Evolutionary conservation across 495 filamentous ascomycete species (phyloP), one percentile per base, ranked within the genome.

Genomic region (Penicillium tannophilum): DNA sequence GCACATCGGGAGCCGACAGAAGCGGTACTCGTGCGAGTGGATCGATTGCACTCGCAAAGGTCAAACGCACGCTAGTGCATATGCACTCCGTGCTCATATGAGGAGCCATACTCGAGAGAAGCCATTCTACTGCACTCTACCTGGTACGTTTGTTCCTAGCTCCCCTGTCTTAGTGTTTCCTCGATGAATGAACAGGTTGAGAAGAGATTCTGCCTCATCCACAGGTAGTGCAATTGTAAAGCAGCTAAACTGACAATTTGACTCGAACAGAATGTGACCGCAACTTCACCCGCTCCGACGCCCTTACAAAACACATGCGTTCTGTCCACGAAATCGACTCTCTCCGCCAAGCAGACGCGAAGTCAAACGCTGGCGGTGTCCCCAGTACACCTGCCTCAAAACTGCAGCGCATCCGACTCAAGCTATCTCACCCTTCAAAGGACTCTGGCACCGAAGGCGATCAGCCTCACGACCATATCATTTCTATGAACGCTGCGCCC

Each of bases 281-380:
- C 65, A 91, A 92, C 54, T 98, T 98, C 68, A 98, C 94, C 9
- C 87, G 94, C 56, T 98, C 94, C 30, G 94, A 98, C 70, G 94
- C 94, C 20, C 86, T 98, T 0, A 92, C 94, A 6, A 98, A 98
- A 70, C 94, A 98, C 71, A 97, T 97, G 91, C 89, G 94, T 69
- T 98, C 94, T 31, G 94, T 98, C 30, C 94, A 98, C 75, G 95
- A 98, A 73, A 97, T 92, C 39, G 95, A 98, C 73, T 89, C 91
- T 6, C 80, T 96, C 5, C 88, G 92, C 6, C 90, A 90, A 6
- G 89, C 88, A n/a, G 92, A 95, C 66, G 88, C 91, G 5, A 88
- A 93, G 19, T 88, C 90, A 2, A 93, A 90, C 53, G 64, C 67
- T 57, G 72, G 72, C 61, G 65, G 70, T 59, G 63, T 65, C 48